These are phyloP conservation scores for Phytophthora sansomeana DNA, from an alignment of 352 stramenopile genomes.

Conservation along the genomic window DNA sequence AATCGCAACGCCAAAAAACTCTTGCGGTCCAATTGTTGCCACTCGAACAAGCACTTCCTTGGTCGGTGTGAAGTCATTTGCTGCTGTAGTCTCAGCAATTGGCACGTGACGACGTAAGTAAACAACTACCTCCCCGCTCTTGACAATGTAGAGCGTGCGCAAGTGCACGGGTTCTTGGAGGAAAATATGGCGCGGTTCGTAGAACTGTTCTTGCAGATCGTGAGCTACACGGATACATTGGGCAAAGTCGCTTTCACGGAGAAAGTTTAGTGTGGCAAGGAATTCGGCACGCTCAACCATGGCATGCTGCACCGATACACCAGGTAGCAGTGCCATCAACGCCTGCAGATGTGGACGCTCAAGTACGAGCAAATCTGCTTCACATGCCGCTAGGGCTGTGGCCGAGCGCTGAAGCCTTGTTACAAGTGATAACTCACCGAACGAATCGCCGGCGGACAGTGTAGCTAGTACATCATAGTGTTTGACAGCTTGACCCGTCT, in stretches of 20 bases:
- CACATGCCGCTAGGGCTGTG: slow-evolving; percentile 64
- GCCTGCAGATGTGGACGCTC: slow-evolving; percentile 61
- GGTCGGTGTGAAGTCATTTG: slow-evolving; percentile 7
- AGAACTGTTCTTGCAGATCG: slow-evolving; percentile 63
- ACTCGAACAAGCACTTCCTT: slow-evolving; percentile 65
- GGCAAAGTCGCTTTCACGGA: slow-evolving; percentile 63
- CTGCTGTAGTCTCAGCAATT: slow-evolving; percentile 11
- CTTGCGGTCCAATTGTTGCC: slow-evolving; percentile 72
- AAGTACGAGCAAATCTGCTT: slow-evolving; percentile 79
- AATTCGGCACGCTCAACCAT: slow-evolving; percentile 82
- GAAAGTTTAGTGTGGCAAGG: slow-evolving; percentile 63
- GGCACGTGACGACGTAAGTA: slow-evolving; percentile 50
- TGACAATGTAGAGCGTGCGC: slow-evolving; percentile 74
- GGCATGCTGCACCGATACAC: slow-evolving; percentile 70
- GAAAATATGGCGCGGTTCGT: slow-evolving; percentile 72
- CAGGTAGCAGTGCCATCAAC: slow-evolving; percentile 50
- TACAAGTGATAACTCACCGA: slow-evolving; percentile 79
- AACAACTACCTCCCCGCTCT: slow-evolving; percentile 72
- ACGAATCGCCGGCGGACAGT: slow-evolving; percentile 69
- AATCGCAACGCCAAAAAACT: slow-evolving; percentile 72
- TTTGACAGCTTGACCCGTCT: slow-evolving; percentile 40
- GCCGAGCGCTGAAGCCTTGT: slow-evolving; percentile 75
- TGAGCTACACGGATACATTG: slow-evolving; percentile 82
- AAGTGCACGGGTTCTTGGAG: slow-evolving; percentile 56
- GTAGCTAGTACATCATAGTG: slow-evolving; percentile 74